A percentile compares a stretch with the other conserved stretches of the same genome.
phyloP scores from a whole-genome alignment of 148 eudicot species.

The Vaccinium corymbosum region DNA sequence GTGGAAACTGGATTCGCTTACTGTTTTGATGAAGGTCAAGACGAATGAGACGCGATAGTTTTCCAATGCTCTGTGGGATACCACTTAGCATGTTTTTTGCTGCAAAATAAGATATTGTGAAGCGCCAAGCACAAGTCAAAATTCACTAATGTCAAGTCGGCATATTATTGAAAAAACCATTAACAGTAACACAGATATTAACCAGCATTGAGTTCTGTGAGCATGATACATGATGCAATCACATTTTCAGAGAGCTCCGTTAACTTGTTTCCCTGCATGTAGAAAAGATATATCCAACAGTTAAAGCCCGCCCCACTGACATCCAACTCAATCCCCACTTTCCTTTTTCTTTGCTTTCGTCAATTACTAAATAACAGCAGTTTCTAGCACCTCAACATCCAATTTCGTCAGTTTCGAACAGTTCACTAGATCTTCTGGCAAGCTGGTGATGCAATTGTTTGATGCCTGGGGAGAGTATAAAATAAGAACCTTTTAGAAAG shows the following conservation, averaged over 20 bases:
- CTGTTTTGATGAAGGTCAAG: conserved; percentile 92
- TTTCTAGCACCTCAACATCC: conserved; percentile 72
- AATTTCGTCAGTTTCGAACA: conserved; percentile 71
- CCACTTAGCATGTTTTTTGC: conserved; percentile 71
- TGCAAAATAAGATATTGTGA: conserved; percentile 21
- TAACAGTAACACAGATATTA: conserved; percentile 20
- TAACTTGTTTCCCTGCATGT: conserved; percentile 82
- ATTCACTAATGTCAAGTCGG: neutral
- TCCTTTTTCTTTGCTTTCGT: neutral
- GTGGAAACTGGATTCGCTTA: conserved; percentile 40
- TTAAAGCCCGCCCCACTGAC: conserved; percentile 4
- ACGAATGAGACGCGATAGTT: conserved; percentile 76
- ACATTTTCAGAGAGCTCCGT: conserved; percentile 48
- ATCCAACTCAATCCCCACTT: neutral
- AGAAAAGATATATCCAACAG: neutral
- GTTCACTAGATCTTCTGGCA: conserved; percentile 71
- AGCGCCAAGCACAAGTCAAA: neutral
- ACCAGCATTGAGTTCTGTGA: conserved; percentile 90
- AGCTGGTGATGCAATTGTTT: conserved; percentile 67
- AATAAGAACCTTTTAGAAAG: conserved; percentile 12
- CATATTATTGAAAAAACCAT: conserved; percentile 8
- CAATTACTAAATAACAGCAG: neutral
- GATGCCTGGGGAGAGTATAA: conserved; percentile 54
- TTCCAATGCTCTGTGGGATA: conserved; percentile 80
- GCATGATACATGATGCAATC: conserved; percentile 75